These are phyloP conservation scores for Bipolaris gigantea DNA, from an alignment of 2,329 filamentous ascomycete species.

Conservation along the genomic window DNA sequence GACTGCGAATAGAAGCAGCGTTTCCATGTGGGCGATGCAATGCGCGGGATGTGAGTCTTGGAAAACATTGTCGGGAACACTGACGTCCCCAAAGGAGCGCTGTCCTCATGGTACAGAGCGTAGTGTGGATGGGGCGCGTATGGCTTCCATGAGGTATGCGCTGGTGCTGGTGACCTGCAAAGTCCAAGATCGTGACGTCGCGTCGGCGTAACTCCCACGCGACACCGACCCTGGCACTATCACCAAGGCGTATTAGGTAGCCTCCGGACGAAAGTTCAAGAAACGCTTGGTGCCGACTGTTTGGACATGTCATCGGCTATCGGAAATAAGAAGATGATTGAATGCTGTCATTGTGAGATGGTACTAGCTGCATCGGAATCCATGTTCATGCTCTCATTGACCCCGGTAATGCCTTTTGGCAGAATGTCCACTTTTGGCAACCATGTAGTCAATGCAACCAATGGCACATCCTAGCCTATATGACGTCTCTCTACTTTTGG, in stretches of 20 bases:
- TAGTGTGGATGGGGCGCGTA: conserved; percentile 23
- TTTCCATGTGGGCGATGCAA: conserved; percentile 33
- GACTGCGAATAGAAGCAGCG: conserved; percentile 35
- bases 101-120: conserved; percentile 52
- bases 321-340: not conserved
- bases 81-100: conserved; percentile 54
- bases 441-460: not conserved
- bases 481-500: not conserved
- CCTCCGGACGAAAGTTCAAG: conserved; percentile 1
- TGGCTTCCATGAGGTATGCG: conserved; percentile 28
- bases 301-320: not conserved
- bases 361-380: not conserved
- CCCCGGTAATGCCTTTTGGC: not conserved
- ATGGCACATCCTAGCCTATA: not conserved
- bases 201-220: conserved; percentile 22
- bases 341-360: not conserved
- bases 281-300: not conserved
- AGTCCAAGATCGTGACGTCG: conserved; percentile 27
- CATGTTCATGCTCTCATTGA: not conserved
- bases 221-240: conserved; percentile 15
- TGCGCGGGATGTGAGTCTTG: conserved; percentile 20
- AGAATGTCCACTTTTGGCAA: not conserved
- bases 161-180: not conserved
- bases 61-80: conserved; percentile 49
- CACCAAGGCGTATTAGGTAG: not conserved